Evolutionary conservation across 2,329 filamentous ascomycete genomes (phyloP).

Genomic region (Podosphaera xanthii): DNA sequence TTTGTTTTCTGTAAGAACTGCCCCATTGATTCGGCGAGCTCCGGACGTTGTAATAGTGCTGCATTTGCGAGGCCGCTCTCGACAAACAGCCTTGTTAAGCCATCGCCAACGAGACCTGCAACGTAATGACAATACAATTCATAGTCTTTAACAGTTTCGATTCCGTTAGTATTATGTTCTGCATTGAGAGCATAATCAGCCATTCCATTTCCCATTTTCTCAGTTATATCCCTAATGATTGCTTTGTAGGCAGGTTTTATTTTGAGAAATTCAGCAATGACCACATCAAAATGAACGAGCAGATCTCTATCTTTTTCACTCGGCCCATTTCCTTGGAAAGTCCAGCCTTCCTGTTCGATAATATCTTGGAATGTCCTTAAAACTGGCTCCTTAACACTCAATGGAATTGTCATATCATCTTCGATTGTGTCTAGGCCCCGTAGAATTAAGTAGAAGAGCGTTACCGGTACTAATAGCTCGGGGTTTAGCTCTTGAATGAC

Average conservation of each 20-base stretch:
- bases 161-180: conserved; percentile 56
- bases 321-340: conserved; percentile 60
- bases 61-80: conserved; percentile 70
- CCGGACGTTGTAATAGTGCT: conserved; percentile 51
- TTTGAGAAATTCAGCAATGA: conserved; percentile 70
- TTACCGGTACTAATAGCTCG: conserved; percentile 72
- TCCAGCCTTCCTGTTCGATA: conserved; percentile 74
- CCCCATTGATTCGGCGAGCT: conserved; percentile 86
- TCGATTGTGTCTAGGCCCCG: conserved; percentile 95
- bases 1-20: conserved; percentile 97
- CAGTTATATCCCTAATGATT: conserved; percentile 81
- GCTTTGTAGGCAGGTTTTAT: conserved; percentile 63
- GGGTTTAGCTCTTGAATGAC: conserved; percentile 94
- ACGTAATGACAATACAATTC: conserved; percentile 97
- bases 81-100: conserved; percentile 74
- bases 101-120: conserved; percentile 92
- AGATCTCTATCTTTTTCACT: conserved; percentile 89
- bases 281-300: conserved; percentile 73
- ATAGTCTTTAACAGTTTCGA: conserved; percentile 70
- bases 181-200: conserved; percentile 79
- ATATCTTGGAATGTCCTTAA: conserved; percentile 61
- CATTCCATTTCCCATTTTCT: conserved; percentile 97
- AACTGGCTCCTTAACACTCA: conserved; percentile 64
- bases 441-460: conserved; percentile 79
- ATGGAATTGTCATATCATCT: conserved; percentile 83